These are phyloP conservation scores for Arthrobotrys pseudoclavata DNA, from an alignment of 2,329 filamentous ascomycete species.

Conservation along the genomic window DNA sequence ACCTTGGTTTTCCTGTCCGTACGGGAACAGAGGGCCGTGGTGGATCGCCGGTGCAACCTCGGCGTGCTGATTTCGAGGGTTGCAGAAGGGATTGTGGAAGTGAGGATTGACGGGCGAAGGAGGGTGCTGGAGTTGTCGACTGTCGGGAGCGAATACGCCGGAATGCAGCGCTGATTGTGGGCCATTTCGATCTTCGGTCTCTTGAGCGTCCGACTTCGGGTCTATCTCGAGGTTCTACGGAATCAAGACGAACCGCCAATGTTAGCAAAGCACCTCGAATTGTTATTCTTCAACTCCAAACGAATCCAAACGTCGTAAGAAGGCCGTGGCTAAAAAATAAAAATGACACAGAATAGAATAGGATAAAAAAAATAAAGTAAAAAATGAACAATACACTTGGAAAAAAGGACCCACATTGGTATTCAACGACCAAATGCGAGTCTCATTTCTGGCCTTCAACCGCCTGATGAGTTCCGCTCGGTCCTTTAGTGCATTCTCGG, in stretches of 20 bases:
- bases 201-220: conserved; percentile 62
- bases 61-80: conserved; percentile 73
- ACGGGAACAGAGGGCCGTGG: conserved; percentile 43
- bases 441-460: conserved; percentile 80
- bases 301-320: background rate
- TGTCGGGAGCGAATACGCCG: conserved; percentile 74
- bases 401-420: conserved; percentile 69
- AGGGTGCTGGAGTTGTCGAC: conserved; percentile 62
- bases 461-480: conserved; percentile 85
- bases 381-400: conserved; percentile 52
- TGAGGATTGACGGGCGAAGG: conserved; percentile 68
- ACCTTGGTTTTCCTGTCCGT: conserved; percentile 56
- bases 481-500: conserved; percentile 66
- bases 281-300: conserved; percentile 3
- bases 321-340: background rate
- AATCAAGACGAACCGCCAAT: conserved; percentile 57
- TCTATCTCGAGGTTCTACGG: conserved; percentile 63
- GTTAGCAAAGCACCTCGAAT: conserved; percentile 10
- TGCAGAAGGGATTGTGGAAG: conserved; percentile 62
- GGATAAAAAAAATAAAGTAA: conserved; percentile 20
- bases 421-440: conserved; percentile 79
- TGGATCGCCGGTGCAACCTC: conserved; percentile 67
- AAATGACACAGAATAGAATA: background rate
- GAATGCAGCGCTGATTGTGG: conserved; percentile 82
- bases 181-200: conserved; percentile 70